Evolutionary conservation across 176 grass and related monocot genomes (phyloP).

Genomic region (Alopecurus myosuroides): DNA sequence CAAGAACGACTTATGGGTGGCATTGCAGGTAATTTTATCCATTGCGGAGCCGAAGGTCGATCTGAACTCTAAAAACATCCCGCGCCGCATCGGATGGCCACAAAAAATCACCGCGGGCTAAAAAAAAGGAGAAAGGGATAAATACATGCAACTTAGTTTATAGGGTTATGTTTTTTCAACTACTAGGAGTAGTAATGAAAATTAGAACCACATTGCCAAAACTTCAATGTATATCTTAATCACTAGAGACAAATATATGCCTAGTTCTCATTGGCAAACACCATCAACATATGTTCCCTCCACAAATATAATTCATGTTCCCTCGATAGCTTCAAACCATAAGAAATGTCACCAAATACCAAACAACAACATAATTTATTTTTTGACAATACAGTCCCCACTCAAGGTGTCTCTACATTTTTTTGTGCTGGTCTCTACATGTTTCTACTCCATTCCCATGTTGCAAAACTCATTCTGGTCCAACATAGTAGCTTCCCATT

Average conservation of each 20-base stretch:
- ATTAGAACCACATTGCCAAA: background rate
- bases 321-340: background rate
- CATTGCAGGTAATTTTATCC: too few species aligned
- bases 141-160: too few species aligned
- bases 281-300: background rate
- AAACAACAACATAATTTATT: background rate
- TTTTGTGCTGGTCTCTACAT: background rate
- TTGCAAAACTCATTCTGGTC: background rate
- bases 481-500: background rate
- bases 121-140: too few species aligned
- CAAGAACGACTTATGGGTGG: too few species aligned
- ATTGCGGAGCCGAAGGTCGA: too few species aligned
- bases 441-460: conserved; percentile 24
- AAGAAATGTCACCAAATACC: background rate
- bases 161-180: too few species aligned
- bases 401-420: background rate
- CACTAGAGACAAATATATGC: background rate
- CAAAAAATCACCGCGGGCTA: too few species aligned
- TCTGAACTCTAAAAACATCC: too few species aligned
- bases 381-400: background rate
- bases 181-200: too few species aligned
- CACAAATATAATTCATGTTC: background rate
- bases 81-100: too few species aligned
- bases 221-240: background rate
- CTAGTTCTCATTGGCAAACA: background rate